These are phyloP conservation scores for Reutealis trisperma DNA, from an alignment of 345 rosid species.

Conservation along the genomic window DNA sequence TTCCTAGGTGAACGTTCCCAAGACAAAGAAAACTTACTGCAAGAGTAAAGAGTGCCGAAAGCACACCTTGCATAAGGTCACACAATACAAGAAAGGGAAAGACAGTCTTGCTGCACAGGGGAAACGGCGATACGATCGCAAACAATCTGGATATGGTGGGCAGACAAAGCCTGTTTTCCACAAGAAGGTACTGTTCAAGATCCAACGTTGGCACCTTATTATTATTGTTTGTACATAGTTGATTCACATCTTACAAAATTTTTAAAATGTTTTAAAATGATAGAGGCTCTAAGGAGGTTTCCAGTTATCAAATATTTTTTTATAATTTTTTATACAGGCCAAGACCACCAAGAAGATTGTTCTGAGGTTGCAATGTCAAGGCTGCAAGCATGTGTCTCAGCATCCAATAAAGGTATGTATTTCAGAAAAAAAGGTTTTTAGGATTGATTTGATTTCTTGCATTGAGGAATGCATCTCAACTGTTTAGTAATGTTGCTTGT, in stretches of 20 bases:
- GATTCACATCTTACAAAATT: background rate
- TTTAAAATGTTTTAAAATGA: too few species aligned
- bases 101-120: conserved; percentile 25
- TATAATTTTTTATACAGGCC: background rate
- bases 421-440: background rate
- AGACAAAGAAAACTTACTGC: conserved; percentile 63
- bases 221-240: background rate
- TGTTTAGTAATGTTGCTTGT: background rate
- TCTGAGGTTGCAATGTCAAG: conserved; percentile 18
- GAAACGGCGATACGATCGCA: conserved; percentile 27
- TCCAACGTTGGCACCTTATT: background rate
- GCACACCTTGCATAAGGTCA: conserved; percentile 24
- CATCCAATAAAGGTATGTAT: conserved; percentile 10
- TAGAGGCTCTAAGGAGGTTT: too few species aligned
- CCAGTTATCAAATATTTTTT: too few species aligned
- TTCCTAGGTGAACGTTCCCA: conserved; percentile 75
- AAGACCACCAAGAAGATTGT: conserved; percentile 19
- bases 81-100: conserved; percentile 27
- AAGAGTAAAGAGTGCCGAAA: conserved; percentile 27
- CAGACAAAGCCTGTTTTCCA: conserved; percentile 37
- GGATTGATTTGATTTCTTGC: too few species aligned
- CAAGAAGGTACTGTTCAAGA: conserved; percentile 22
- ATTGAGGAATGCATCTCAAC: too few species aligned
- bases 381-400: conserved; percentile 16
- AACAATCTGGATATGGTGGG: conserved; percentile 31